Evolutionary conservation across 805 yeast genomes (phyloP), one percentile per base, ranked within the genome.

Genomic region (Lipomyces sp.): DNA sequence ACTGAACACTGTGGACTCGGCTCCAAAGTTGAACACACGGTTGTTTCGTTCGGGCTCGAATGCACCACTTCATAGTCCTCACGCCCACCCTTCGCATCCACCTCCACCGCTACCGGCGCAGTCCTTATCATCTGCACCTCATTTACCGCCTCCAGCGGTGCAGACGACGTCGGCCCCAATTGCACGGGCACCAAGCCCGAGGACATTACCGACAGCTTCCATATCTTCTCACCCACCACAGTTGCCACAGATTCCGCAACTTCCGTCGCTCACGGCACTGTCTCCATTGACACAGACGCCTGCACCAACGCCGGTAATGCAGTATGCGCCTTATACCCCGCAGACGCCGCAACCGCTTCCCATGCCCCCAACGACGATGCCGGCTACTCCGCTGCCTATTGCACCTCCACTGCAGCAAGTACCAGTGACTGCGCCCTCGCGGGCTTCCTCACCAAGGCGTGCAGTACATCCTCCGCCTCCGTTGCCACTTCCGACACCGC

Each of bases 21-120:
- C 34, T 35, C 54, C 71, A 53, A 58, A 64, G 64, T 3, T 72
- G 64, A 60, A 71, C 63, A 32, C 79, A 64, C 59, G 75, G 65
- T 34, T 74, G 62, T 18, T 75, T 72, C 61, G 71, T 11, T 69
- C 72, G 33, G 68, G 64, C 48, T 68, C 72, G 11, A 51, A 59
- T 10, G 66, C 69, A 15, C 54, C 18, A 48, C 56, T 39, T 42
- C 35, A 35, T 18, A 59, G 50, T 35, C 50, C 59, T 8, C 63
- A 59, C 24, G 48, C 45, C 24, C 57, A n/a, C n/a, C 62, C 62
- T 45, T 33, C 39, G 32, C 57, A 39, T 35, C 30, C 55, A 3
- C 59, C 18, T 5, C 59, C 59, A 32, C 59, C 59, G 13, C 37
- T 55, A 18, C 59, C 59, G 13, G 3, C 37, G 30, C 42, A 34